Conservation (phyloP, 768 basidiomycete species). For the Macrocybe gigantea region DNA sequence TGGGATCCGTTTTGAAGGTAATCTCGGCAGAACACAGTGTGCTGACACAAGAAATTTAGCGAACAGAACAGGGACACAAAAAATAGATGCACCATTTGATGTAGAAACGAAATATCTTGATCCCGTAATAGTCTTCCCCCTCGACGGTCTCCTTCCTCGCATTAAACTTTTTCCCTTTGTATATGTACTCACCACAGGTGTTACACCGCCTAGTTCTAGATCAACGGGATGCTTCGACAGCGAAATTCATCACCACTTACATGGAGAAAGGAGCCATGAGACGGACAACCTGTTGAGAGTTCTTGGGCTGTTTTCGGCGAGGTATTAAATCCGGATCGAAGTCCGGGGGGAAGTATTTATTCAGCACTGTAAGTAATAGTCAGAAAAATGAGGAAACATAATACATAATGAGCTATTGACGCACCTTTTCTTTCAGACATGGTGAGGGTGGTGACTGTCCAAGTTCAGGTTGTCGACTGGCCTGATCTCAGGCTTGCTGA, state of each 20-base stretch:
- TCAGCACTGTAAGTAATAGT: slow-evolving; percentile 53
- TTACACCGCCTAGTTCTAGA: slow-evolving; percentile 69
- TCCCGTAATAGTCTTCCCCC: slow-evolving; percentile 96
- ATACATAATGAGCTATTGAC: slow-evolving; percentile 1
- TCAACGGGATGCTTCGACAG: slow-evolving; percentile 5
- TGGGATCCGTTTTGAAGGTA: slow-evolving; percentile 99
- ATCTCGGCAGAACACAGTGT: slow-evolving; percentile 97
- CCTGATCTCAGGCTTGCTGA: no score
- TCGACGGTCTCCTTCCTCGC: slow-evolving; percentile 98
- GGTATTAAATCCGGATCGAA: slow-evolving; percentile 97
- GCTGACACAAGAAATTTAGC: slow-evolving; percentile 33
- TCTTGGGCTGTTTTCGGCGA: slow-evolving; percentile 83
- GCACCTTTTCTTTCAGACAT: slow-evolving; percentile 86
- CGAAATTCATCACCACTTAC: slow-evolving; percentile 34
- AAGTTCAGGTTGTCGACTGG: no score
- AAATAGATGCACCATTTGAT: slow-evolving; percentile 70
- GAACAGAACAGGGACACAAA: background rate
- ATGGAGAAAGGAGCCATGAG: slow-evolving; percentile 99
- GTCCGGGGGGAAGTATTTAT: slow-evolving; percentile 97
- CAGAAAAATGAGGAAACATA: background rate
- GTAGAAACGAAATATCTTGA: slow-evolving; percentile 93
- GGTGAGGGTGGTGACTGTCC: slow-evolving; percentile 16
- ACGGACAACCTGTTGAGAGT: slow-evolving; percentile 95
- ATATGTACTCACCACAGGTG: slow-evolving; percentile 97
- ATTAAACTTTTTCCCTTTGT: slow-evolving; percentile 99